phyloP scores from a whole-genome alignment of 2,329 filamentous ascomycete genomes.

The Trichophyton rubrum region DNA sequence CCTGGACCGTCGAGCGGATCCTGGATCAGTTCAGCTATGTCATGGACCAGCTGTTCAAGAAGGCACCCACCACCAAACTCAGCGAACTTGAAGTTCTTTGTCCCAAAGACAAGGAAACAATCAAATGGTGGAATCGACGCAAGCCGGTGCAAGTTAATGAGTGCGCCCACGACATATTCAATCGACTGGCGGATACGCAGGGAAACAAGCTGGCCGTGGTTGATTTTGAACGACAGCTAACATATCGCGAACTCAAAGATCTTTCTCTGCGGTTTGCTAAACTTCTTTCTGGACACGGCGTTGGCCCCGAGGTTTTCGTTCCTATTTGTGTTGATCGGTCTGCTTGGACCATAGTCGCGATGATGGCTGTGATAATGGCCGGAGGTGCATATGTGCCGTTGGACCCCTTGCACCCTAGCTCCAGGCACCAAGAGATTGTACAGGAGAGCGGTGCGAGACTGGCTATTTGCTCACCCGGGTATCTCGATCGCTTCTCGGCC shows the following conservation, averaged over 20 bases:
- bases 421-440: slow-evolving; percentile 11
- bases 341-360: slow-evolving; percentile 62
- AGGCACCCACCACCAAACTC: slow-evolving; percentile 17
- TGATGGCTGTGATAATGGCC: slow-evolving; percentile 61
- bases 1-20: slow-evolving; percentile 41
- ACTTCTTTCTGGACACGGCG: slow-evolving; percentile 7
- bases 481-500: slow-evolving; percentile 14
- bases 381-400: slow-evolving; percentile 69
- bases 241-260: slow-evolving; percentile 12
- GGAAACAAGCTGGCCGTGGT: slow-evolving; percentile 15
- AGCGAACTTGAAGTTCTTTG: slow-evolving; percentile 23
- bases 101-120: slow-evolving; percentile 22
- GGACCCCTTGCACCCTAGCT: slow-evolving; percentile 41
- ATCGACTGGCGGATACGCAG: slow-evolving; percentile 7
- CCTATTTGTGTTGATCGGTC: slow-evolving; percentile 31
- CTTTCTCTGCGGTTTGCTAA: slow-evolving; percentile 14
- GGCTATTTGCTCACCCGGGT: slow-evolving; percentile 10
- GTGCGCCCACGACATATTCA: slow-evolving; percentile 17
- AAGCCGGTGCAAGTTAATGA: slow-evolving; percentile 7
- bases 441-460: slow-evolving; percentile 9
- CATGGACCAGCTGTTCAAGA: slow-evolving; percentile 23
- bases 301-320: slow-evolving; percentile 12
- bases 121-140: slow-evolving; percentile 23
- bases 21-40: slow-evolving; percentile 39
- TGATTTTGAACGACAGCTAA: slow-evolving; percentile 14